phyloP scores from a whole-genome alignment of 306 rosid species.

The Vicia sativa region DNA sequence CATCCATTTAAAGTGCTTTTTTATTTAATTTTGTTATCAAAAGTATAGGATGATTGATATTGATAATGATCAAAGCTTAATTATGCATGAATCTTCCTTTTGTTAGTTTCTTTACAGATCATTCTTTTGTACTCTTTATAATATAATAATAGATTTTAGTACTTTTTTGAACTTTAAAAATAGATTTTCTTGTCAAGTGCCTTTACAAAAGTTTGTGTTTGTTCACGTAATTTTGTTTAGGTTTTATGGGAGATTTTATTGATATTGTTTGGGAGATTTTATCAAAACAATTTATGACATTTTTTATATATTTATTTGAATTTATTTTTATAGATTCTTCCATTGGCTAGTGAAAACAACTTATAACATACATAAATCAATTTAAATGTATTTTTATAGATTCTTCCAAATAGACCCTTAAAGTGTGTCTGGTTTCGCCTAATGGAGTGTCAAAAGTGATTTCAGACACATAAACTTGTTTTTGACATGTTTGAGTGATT shows the following conservation, averaged over 20 bases:
- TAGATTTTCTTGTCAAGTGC: neutral
- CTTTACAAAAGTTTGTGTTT: conserved; percentile 3
- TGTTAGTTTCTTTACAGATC: neutral
- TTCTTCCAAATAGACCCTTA: too few species aligned
- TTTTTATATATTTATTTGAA: too few species aligned
- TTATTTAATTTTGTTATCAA: neutral
- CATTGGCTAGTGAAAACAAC: too few species aligned
- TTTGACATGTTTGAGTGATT: neutral
- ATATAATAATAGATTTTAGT: neutral
- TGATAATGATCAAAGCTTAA: conserved; percentile 14
- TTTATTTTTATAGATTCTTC: too few species aligned
- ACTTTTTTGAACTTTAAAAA: neutral
- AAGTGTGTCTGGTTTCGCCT: neutral
- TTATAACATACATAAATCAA: too few species aligned
- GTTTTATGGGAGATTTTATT: too few species aligned
- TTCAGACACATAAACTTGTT: neutral
- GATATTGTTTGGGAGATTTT: too few species aligned
- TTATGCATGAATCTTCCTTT: neutral
- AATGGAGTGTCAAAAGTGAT: neutral
- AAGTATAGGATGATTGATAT: conserved; percentile 7
- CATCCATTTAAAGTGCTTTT: conserved; percentile 2
- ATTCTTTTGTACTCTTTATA: conserved; percentile 11
- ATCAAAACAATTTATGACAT: too few species aligned
- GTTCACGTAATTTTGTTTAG: too few species aligned
- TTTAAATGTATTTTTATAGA: too few species aligned